Percentiles rank a stretch among this genome's conserved stretches.
Conservation (phyloP, 108 stramenopile species). For the Tribonema minus region DNA sequence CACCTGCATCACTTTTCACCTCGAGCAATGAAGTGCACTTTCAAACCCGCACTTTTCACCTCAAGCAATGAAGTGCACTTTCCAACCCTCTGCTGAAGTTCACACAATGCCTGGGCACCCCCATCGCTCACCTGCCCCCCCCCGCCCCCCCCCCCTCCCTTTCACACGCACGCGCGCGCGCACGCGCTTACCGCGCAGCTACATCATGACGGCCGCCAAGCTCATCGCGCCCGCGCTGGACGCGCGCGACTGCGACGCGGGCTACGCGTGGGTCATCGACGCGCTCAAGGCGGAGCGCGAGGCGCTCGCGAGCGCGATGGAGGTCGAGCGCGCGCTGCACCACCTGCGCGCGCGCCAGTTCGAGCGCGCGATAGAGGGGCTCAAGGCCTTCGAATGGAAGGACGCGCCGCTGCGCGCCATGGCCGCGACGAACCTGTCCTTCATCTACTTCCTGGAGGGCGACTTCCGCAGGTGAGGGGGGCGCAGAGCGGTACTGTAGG, state of each 20-base stretch:
- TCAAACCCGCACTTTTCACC: no score
- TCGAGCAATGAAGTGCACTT: no score
- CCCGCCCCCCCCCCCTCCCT: no score
- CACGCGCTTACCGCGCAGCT: no score
- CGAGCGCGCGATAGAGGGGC: conserved; percentile 55
- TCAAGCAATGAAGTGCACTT: no score
- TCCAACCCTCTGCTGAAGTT: no score
- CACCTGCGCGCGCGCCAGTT: conserved; percentile 60
- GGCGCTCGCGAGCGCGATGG: conserved; percentile 62
- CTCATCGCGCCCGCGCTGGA: conserved; percentile 70
- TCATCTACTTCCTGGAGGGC: conserved; percentile 79
- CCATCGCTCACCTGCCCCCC: no score
- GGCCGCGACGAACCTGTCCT: conserved; percentile 76
- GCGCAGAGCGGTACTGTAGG: no score
- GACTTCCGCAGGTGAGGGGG: no score
- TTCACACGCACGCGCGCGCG: no score
- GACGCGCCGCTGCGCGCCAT: conserved; percentile 65
- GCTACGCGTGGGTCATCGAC: conserved; percentile 73
- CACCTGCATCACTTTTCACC: no score
- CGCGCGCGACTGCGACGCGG: conserved; percentile 57
- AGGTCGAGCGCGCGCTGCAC: conserved; percentile 65
- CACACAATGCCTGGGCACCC: no score
- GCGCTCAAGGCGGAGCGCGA: conserved; percentile 62
- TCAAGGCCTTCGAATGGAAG: conserved; percentile 76
- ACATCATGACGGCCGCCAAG: conserved; percentile 64